Evolutionary conservation across 768 basidiomycete species (phyloP), one percentile per base, ranked within the genome.

Genomic region (Boletellus sp.): DNA sequence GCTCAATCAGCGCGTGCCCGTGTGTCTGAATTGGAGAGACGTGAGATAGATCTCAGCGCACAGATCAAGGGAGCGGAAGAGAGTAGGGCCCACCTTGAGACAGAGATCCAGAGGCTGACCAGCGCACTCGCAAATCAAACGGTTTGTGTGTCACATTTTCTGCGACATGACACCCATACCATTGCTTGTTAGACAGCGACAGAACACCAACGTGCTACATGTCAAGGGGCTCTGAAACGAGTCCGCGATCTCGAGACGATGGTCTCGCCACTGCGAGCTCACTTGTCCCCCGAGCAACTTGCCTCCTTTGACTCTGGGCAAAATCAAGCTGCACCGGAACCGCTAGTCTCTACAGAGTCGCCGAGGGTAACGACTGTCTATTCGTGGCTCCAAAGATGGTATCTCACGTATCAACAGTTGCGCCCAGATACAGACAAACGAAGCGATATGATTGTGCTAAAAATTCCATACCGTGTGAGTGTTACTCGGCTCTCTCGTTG

Each of bases 381-480:
- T 5, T 10, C n/a, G 15, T 31, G 23, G 17, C 22, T 19, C 7
- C 2, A 38, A 28, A 28, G 20, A 36, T 35, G 11, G 0, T 47
- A 9, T 45, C 63, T 59, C 24, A 62, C 35, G 19, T 23, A 3
- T 19, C 3, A 34, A 26, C 34, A 63, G 60, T 47, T 49, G 4
- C 47, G 24, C 10, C 7, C 51, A 42, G 51, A 54, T 23, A 12
- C 47, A 6, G 47, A 32, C 40, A 63, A 50, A 33, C 57, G 57
- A n/a, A 59, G 23, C 34, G 63, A 63, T 4, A 34, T 46, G 54
- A 59, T 65, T 37, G 19, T 59, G 8, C 37, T 60, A 28, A 62
- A 54, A 51, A 63, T 65, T 0, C 62, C 62, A 31, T 54, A 34
- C 42, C 60, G 48, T 19, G 62, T 65, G 20, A 53, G 57, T 44